These are phyloP conservation scores for Capsella bursapastoris DNA, from an alignment of 345 rosid genomes.

Conservation along the genomic window DNA sequence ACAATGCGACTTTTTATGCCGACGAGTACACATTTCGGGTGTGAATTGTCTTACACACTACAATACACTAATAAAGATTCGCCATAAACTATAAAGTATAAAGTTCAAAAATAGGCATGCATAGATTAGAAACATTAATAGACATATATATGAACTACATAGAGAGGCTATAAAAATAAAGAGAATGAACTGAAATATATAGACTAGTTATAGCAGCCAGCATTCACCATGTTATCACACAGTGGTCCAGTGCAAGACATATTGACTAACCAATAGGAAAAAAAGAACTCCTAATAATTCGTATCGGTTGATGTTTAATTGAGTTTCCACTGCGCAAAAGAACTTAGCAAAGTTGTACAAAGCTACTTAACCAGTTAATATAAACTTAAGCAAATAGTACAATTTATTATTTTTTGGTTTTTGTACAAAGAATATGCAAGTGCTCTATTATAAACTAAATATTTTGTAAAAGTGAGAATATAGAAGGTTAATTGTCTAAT, in stretches of 20 bases:
- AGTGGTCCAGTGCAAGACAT: conserved; percentile 29
- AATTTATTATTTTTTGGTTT: not conserved
- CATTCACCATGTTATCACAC: conserved; percentile 16
- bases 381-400: not conserved
- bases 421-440: conserved; percentile 25
- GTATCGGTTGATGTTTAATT: conserved; percentile 18
- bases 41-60: conserved; percentile 34
- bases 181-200: conserved; percentile 18
- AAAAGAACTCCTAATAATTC: not conserved
- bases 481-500: conserved; percentile 34
- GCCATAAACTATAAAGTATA: conserved; percentile 23
- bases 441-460: not conserved
- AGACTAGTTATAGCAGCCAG: conserved; percentile 20
- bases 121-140: conserved; percentile 17
- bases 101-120: conserved; percentile 31
- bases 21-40: conserved; percentile 30
- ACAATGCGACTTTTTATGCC: conserved; percentile 35
- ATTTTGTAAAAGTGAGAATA: conserved; percentile 11
- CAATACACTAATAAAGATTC: conserved; percentile 22
- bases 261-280: conserved; percentile 23
- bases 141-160: not conserved
- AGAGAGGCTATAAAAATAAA: conserved; percentile 10
- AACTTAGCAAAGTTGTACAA: no score
- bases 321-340: not conserved
- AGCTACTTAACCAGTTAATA: not conserved